Conservation (phyloP, 306 rosid genomes). For the Cucumis melo region DNA sequence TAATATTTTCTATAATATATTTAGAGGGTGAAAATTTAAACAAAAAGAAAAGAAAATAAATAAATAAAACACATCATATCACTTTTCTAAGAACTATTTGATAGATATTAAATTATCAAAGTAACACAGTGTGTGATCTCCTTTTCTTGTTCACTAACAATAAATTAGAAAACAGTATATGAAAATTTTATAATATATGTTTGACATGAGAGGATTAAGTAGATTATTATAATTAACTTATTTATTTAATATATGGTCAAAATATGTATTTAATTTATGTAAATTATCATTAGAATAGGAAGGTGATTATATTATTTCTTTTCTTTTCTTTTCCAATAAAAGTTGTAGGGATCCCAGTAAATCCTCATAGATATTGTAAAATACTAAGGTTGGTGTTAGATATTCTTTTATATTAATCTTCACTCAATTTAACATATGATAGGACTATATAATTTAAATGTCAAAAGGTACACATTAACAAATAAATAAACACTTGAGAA, state of each 20-base stretch:
- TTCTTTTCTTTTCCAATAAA: background rate
- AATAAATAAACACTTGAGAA: background rate
- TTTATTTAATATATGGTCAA: background rate
- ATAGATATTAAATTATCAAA: background rate
- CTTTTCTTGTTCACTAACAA: background rate
- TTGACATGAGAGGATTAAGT: background rate
- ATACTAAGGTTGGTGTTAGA: background rate
- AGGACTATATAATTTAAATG: conserved; percentile 2
- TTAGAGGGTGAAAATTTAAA: no score
- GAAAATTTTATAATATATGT: background rate
- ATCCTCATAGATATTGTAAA: conserved; percentile 1
- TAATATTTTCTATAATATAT: no score
- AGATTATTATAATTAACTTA: background rate
- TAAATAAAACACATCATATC: background rate
- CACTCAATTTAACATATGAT: background rate
- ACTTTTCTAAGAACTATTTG: background rate
- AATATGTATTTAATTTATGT: background rate
- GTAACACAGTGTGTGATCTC: background rate
- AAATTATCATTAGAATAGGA: background rate
- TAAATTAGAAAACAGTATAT: background rate
- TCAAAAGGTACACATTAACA: background rate
- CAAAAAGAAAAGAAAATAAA: background rate
- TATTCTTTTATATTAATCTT: background rate
- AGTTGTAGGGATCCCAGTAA: conserved; percentile 7
- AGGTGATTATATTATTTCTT: background rate